A percentile compares a stretch with the other conserved stretches of the same genome.
Conservation (phyloP, 768 basidiomycete species). For the Suillus hirtellus region DNA sequence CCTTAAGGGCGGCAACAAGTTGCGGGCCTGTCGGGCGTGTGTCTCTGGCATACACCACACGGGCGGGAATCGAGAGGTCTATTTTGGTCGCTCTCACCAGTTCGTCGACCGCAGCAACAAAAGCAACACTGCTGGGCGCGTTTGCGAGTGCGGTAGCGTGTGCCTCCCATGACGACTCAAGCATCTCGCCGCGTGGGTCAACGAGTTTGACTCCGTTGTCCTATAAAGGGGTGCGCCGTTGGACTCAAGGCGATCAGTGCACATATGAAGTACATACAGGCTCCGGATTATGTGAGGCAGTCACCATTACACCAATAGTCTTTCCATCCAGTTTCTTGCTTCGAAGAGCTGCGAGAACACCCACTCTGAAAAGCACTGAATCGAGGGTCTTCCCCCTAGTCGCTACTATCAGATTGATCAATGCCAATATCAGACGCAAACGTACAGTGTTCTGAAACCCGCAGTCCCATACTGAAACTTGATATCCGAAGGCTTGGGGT, state of each 20-base stretch:
- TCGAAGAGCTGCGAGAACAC: conserved; percentile 83
- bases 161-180: conserved; percentile 88
- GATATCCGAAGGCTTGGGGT: conserved; percentile 71
- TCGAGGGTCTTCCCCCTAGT: conserved; percentile 71
- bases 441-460: conserved; percentile 90
- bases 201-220: conserved; percentile 99
- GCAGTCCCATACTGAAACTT: conserved; percentile 91
- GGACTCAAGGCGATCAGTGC: conserved; percentile 1
- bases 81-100: conserved; percentile 70
- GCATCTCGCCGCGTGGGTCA: conserved; percentile 97
- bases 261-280: conserved; percentile 50
- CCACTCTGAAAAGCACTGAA: conserved; percentile 92
- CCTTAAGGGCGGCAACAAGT: conserved; percentile 75
- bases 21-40: conserved; percentile 85
- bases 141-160: conserved; percentile 89
- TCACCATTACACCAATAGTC: conserved; percentile 97
- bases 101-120: conserved; percentile 61
- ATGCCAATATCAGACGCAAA: conserved; percentile 17
- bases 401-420: conserved; percentile 14
- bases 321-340: conserved; percentile 92
- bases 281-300: conserved; percentile 99
- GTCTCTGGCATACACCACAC: conserved; percentile 89
- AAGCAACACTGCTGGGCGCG: conserved; percentile 69
- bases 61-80: conserved; percentile 74
- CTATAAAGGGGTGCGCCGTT: conserved; percentile 40